Percentiles rank a stretch among this genome's conserved stretches.
Evolutionary conservation across 2,329 filamentous ascomycete species (phyloP).

Genomic region (Xylaria multiplex): DNA sequence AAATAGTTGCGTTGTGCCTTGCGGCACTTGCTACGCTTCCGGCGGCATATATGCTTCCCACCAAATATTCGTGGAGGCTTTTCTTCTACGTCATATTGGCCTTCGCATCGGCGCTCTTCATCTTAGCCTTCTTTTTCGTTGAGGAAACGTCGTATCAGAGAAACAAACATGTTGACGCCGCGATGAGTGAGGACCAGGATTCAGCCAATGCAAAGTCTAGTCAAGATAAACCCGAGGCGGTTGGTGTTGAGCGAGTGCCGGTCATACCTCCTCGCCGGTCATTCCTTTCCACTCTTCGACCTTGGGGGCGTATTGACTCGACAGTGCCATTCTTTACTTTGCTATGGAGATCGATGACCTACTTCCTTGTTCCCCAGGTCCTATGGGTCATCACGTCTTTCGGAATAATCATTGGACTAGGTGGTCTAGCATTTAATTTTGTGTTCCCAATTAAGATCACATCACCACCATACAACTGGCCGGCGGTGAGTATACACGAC

Average conservation of each 20-base stretch:
- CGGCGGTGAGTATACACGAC: conserved; percentile 44
- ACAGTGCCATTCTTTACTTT: conserved; percentile 54
- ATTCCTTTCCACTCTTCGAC: conserved; percentile 53
- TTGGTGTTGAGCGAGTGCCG: conserved; percentile 35
- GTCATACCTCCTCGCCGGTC: conserved; percentile 50
- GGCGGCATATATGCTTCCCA: conserved; percentile 69
- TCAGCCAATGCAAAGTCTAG: conserved; percentile 7
- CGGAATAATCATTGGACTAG: conserved; percentile 58
- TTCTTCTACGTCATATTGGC: conserved; percentile 71
- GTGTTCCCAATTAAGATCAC: conserved; percentile 58
- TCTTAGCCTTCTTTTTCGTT: conserved; percentile 62
- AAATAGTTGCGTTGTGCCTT: conserved; percentile 62
- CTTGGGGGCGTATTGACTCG: conserved; percentile 52
- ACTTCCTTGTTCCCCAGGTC: conserved; percentile 57
- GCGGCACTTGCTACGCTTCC: conserved; percentile 66
- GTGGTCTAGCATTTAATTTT: conserved; percentile 58
- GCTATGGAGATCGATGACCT: conserved; percentile 55
- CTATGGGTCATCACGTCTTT: conserved; percentile 59
- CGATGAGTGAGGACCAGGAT: conserved; percentile 11
- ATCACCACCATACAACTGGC: conserved; percentile 56
- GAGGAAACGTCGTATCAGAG: conserved; percentile 61
- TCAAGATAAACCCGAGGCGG: conserved; percentile 43
- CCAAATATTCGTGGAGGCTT: conserved; percentile 66
- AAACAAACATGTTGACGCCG: conserved; percentile 29
- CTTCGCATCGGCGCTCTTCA: conserved; percentile 57